Conservation (phyloP, 176 grass and related monocot genomes). For the Oryza officinalis region DNA sequence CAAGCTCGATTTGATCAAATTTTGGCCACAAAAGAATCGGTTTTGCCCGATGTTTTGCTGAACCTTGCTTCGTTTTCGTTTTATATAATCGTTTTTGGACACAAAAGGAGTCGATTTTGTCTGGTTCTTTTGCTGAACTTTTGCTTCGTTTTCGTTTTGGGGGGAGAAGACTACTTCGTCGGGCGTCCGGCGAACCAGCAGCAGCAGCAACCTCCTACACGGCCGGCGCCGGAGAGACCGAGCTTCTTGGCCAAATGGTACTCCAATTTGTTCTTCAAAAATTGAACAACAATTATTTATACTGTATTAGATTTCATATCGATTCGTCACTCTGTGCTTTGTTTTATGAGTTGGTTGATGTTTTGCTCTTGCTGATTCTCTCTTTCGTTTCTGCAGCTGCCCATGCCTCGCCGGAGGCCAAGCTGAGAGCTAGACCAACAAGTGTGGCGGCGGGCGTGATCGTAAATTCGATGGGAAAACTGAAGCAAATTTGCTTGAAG, state of each 20-base stretch:
- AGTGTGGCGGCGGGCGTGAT: neutral
- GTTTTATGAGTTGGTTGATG: neutral
- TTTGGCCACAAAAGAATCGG: too few relatives aligned
- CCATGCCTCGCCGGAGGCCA: constrained; percentile 24
- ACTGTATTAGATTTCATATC: neutral
- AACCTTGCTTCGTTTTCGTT: too few relatives aligned
- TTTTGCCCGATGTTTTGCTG: too few relatives aligned
- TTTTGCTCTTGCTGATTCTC: neutral
- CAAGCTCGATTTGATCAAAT: neutral
- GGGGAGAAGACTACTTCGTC: constrained; percentile 27
- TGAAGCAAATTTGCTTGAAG: constrained; percentile 3
- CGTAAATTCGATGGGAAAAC: neutral
- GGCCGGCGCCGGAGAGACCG: neutral
- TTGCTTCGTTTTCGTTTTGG: neutral
- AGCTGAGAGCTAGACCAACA: constrained; percentile 1
- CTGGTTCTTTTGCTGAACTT: neutral
- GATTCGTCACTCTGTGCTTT: neutral
- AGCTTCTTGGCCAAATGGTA: constrained; percentile 43
- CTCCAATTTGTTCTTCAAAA: neutral
- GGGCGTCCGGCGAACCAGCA: neutral
- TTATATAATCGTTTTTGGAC: too few relatives aligned
- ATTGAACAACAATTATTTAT: neutral
- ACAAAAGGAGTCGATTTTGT: neutral
- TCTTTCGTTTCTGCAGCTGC: constrained; percentile 6
- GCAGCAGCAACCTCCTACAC: neutral